A percentile compares a stretch with the other conserved stretches of the same genome.
Conservation (phyloP, 768 basidiomycete species). For the Lactifluus hygrophoroides region DNA sequence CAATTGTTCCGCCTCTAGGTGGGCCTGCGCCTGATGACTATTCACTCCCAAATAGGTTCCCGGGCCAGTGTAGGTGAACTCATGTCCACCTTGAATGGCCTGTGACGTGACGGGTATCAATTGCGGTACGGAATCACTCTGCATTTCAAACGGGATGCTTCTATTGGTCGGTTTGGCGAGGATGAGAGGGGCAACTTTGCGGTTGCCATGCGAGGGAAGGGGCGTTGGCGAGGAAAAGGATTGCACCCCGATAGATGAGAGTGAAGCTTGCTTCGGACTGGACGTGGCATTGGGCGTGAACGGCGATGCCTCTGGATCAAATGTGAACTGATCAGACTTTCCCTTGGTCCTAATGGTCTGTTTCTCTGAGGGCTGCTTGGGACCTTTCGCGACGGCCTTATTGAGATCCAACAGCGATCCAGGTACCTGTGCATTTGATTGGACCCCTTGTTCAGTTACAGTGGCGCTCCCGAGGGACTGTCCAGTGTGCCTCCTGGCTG, state of each 20-base stretch:
- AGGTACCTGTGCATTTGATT: neutral
- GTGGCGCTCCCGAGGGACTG: neutral
- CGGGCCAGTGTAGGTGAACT: neutral
- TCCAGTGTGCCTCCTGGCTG: neutral
- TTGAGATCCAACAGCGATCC: neutral
- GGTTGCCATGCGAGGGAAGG: slow-evolving; percentile 10
- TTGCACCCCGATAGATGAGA: neutral
- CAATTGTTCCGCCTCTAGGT: slow-evolving; percentile 11
- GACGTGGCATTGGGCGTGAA: slow-evolving; percentile 19
- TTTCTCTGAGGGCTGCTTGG: neutral
- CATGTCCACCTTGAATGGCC: neutral
- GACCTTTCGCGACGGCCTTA: neutral
- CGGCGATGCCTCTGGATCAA: slow-evolving; percentile 14
- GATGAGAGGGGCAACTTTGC: neutral
- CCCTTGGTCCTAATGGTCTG: neutral
- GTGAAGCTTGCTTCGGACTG: slow-evolving; percentile 11
- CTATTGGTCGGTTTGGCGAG: neutral
- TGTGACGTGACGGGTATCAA: neutral
- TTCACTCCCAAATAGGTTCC: slow-evolving; percentile 1
- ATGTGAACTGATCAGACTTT: slow-evolving; percentile 5
- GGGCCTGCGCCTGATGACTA: neutral
- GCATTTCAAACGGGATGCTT: neutral
- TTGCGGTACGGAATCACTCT: neutral
- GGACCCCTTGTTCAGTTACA: neutral
- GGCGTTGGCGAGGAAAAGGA: slow-evolving; percentile 14